Evolutionary conservation across 2,329 filamentous ascomycete genomes (phyloP).

Genomic region (Sporothrix inflata): DNA sequence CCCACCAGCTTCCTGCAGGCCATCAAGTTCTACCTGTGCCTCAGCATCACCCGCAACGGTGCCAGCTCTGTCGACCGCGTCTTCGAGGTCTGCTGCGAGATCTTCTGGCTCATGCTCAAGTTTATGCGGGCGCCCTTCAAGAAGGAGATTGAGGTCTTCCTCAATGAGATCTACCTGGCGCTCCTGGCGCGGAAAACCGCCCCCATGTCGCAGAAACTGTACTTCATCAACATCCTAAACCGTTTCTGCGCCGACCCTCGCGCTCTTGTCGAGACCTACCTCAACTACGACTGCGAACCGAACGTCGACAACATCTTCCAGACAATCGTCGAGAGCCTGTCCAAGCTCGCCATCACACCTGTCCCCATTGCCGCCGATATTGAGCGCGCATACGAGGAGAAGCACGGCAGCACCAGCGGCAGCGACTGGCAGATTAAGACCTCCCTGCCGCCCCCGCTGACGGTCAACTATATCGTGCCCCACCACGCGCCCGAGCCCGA

Average conservation of each 20-base stretch:
- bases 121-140: constrained; percentile 93
- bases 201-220: constrained; percentile 86
- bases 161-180: constrained; percentile 95
- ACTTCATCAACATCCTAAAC: constrained; percentile 84
- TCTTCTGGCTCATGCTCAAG: constrained; percentile 97
- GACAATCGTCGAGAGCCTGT: constrained; percentile 89
- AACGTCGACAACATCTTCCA: constrained; percentile 98
- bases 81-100: constrained; percentile 94
- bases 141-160: constrained; percentile 97
- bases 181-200: constrained; percentile 87
- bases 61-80: constrained; percentile 89
- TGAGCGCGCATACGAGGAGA: constrained; percentile 86
- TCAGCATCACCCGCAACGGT: constrained; percentile 92
- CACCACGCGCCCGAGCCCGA: constrained; percentile 65
- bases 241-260: constrained; percentile 83
- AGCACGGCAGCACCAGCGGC: constrained; percentile 63
- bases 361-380: constrained; percentile 75
- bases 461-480: constrained; percentile 72
- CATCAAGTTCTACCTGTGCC: constrained; percentile 93
- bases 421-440: constrained; percentile 84
- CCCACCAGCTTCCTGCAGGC: constrained; percentile 91
- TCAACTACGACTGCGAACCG: constrained; percentile 97
- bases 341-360: constrained; percentile 79
- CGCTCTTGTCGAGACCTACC: constrained; percentile 89
- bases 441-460: constrained; percentile 84